Evolutionary conservation across 2,329 filamentous ascomycete species (phyloP), one percentile per base, ranked within the genome.

Genomic region (Septoria linicola): DNA sequence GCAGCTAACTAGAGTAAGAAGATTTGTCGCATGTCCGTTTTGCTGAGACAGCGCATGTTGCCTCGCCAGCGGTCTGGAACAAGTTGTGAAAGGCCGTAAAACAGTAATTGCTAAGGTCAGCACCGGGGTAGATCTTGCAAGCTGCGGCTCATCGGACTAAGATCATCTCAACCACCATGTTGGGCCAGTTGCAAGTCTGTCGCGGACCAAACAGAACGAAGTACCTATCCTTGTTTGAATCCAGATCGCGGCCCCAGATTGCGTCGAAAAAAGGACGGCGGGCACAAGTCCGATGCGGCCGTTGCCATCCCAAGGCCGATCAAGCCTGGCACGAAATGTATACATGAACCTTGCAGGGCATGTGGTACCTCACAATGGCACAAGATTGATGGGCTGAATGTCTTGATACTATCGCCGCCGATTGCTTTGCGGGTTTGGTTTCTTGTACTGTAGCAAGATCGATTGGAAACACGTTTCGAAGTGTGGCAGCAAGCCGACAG

Each of bases 1-100:
- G 35, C 13, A 44, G 17, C n/a, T n/a, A 14, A 11, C 31, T 8
- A 21, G 13, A 16, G 20, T n/a, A 20, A 5, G 10, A 19, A 20
- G 32, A 23, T 27, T 20, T 21, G 30, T 39, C 43, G 34, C 43
- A 46, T 16, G 16, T 20, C 40, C 2, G 32, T 46, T 46, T 39
- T 20, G 43, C 32, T 37, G 32, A 17, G 8, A 16, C 43, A 39
- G 43, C 43, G 30, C 19, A 19, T 25, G 43, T 46, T 31, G 43
- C 7, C 43, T 16, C 32, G 43, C 32, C 43, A 46, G 43, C 43
- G 32, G 43, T 46, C 43, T 46, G 21, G 43, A 46, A 34, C 43
- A 25, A 20, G 20, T 37, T 19, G 14, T 8, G 21, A 30, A 27
- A n/a, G 30, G 27, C 31, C 19, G 19, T 35, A 32, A 32, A 16